These are phyloP conservation scores for Alnus glutinosa DNA, from an alignment of 306 rosid species.

Conservation along the genomic window DNA sequence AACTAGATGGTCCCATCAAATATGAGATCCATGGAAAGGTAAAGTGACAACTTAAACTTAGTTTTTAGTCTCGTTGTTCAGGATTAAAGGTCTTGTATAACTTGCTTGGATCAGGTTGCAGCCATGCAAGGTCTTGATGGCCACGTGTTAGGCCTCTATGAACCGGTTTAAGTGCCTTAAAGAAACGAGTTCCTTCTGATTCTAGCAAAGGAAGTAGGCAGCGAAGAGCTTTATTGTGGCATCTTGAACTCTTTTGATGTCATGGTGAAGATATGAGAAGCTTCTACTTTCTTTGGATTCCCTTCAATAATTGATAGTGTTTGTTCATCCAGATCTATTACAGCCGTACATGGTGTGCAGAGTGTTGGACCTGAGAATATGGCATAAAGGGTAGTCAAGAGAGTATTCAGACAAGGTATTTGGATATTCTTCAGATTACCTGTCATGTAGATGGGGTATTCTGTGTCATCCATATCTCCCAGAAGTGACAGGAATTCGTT, in stretches of 20 bases:
- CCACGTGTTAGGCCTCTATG: slow-evolving; percentile 76
- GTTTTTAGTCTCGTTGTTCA: background rate
- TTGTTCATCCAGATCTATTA: slow-evolving; percentile 62
- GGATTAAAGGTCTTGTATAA: slow-evolving; percentile 15
- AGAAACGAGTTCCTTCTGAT: slow-evolving; percentile 12
- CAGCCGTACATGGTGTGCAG: slow-evolving; percentile 64
- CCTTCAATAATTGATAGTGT: slow-evolving; percentile 73
- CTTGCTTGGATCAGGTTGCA: slow-evolving; percentile 59
- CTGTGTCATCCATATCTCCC: slow-evolving; percentile 55
- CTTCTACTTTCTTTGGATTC: slow-evolving; percentile 51
- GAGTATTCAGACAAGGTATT: slow-evolving; percentile 17
- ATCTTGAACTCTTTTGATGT: slow-evolving; percentile 42
- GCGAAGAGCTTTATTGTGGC: slow-evolving; percentile 25
- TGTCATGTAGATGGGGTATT: slow-evolving; percentile 73
- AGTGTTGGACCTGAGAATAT: slow-evolving; percentile 66
- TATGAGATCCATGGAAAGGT: slow-evolving; percentile 78
- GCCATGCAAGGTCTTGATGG: slow-evolving; percentile 73
- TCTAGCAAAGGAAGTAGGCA: slow-evolving; percentile 12
- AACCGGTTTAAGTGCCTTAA: slow-evolving; percentile 50
- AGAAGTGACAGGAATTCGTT: slow-evolving; percentile 56
- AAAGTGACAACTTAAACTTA: background rate
- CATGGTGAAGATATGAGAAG: slow-evolving; percentile 53
- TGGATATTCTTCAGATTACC: slow-evolving; percentile 40
- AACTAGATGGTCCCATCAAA: slow-evolving; percentile 77
- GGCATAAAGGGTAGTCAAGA: background rate